A percentile compares a stretch with the other conserved stretches of the same genome.
Conservation (phyloP, 257 asterid genomes). For the Paraleonurus japonicus region DNA sequence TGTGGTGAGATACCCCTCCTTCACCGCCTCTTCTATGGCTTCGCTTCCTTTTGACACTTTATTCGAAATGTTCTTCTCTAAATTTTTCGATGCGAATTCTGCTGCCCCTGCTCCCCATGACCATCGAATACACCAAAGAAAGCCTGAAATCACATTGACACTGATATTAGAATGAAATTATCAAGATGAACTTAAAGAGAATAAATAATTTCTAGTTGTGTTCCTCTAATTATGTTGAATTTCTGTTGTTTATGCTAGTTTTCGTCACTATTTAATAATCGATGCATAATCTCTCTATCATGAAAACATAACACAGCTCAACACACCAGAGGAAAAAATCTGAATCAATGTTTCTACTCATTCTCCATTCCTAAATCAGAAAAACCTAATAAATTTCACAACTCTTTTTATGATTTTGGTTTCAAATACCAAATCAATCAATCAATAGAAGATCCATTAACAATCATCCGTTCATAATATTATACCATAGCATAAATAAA, state of each 20-base stretch:
- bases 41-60: conserved; percentile 39
- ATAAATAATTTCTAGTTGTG: neutral
- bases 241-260: neutral
- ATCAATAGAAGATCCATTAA: neutral
- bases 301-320: neutral
- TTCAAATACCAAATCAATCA: conserved; percentile 1
- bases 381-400: conserved; percentile 1
- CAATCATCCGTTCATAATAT: neutral
- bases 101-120: conserved; percentile 78
- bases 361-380: conserved; percentile 2
- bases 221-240: neutral
- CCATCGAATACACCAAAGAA: conserved; percentile 82
- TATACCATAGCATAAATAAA: neutral
- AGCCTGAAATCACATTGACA: conserved; percentile 47
- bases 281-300: conserved; percentile 1
- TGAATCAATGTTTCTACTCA: neutral
- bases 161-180: neutral
- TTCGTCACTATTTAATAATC: neutral
- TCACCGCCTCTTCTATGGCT: conserved; percentile 54
- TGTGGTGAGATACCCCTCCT: conserved; percentile 63
- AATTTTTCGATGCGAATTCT: conserved; percentile 58
- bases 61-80: conserved; percentile 46
- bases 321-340: neutral
- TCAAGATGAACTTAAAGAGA: neutral
- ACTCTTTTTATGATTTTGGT: neutral